Evolutionary conservation across 495 filamentous ascomycete species (phyloP).

Genomic region (Bacidia rubella): DNA sequence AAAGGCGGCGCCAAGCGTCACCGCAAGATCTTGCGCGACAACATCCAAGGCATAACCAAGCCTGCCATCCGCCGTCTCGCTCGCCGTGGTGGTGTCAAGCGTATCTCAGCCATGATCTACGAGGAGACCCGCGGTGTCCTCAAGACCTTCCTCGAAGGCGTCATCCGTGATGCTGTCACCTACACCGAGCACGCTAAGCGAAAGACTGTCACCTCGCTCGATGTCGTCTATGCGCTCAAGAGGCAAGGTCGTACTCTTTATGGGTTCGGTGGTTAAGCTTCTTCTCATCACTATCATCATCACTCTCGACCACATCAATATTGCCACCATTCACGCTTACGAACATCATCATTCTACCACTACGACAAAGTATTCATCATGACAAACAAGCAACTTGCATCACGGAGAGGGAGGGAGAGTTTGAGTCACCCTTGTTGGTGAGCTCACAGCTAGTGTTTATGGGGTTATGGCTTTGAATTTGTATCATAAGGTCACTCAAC

Average conservation of each 20-base stretch:
- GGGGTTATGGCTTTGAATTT: conserved; percentile 2
- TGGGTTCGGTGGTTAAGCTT: conserved; percentile 93
- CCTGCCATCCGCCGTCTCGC: conserved; percentile 99
- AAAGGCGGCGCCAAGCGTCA: conserved; percentile 88
- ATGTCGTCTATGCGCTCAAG: conserved; percentile 96
- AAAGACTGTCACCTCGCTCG: conserved; percentile 95
- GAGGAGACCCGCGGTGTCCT: conserved; percentile 99
- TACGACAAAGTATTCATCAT: conserved; percentile 6
- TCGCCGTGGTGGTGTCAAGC: conserved; percentile 99
- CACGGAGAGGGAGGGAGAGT: not conserved
- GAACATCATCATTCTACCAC: conserved; percentile 9
- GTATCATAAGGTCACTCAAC: conserved; percentile 1
- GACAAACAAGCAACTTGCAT: conserved; percentile 1
- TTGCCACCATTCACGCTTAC: conserved; percentile 12
- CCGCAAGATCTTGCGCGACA: conserved; percentile 99
- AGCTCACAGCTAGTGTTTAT: not conserved
- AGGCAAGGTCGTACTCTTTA: conserved; percentile 92
- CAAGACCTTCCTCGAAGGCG: conserved; percentile 99
- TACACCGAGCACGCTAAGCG: conserved; percentile 98
- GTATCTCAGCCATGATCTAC: conserved; percentile 98
- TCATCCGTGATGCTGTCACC: conserved; percentile 98
- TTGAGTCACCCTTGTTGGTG: not conserved
- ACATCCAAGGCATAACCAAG: conserved; percentile 98
- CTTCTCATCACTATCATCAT: not conserved
- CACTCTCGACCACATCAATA: not conserved